These are phyloP conservation scores for Extremus antarcticus DNA, from an alignment of 495 filamentous ascomycete species.

Conservation along the genomic window DNA sequence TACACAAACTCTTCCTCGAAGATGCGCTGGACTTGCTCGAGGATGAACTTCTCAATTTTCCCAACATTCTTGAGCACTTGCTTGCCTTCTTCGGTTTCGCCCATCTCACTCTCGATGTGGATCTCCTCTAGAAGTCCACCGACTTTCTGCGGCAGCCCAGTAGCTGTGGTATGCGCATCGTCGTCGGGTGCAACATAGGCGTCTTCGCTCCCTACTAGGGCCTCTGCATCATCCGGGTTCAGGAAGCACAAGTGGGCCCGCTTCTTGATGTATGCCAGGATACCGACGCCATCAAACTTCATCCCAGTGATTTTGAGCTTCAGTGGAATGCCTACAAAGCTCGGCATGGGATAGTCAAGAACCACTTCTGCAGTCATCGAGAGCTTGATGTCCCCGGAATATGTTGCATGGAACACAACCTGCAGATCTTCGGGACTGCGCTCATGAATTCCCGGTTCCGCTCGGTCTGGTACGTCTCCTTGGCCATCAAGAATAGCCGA, in stretches of 20 bases:
- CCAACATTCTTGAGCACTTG: slow-evolving; percentile 96
- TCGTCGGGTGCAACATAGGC: slow-evolving; percentile 19
- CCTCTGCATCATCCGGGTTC: slow-evolving; percentile 72
- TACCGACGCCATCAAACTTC: slow-evolving; percentile 86
- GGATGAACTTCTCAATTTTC: slow-evolving; percentile 93
- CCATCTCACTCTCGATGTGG: slow-evolving; percentile 93
- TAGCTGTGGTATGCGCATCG: neutral
- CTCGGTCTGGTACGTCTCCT: neutral
- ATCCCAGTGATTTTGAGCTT: slow-evolving; percentile 87
- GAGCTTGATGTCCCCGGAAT: slow-evolving; percentile 72
- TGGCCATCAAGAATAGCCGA: slow-evolving; percentile 28
- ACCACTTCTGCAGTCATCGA: slow-evolving; percentile 87
- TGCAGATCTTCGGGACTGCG: slow-evolving; percentile 56
- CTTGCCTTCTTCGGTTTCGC: slow-evolving; percentile 76
- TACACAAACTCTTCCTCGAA: slow-evolving; percentile 98
- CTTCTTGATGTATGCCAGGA: slow-evolving; percentile 79
- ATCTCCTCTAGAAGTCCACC: slow-evolving; percentile 83
- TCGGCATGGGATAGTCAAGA: slow-evolving; percentile 94
- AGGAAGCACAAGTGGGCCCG: slow-evolving; percentile 85
- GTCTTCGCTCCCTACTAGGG: slow-evolving; percentile 31
- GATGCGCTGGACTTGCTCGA: slow-evolving; percentile 90
- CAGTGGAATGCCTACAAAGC: slow-evolving; percentile 85
- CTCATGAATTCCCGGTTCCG: slow-evolving; percentile 20
- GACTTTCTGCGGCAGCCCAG: slow-evolving; percentile 24
- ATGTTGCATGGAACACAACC: slow-evolving; percentile 77